These are phyloP conservation scores for Leccinum variicolor DNA, from an alignment of 768 basidiomycete species.

Conservation along the genomic window DNA sequence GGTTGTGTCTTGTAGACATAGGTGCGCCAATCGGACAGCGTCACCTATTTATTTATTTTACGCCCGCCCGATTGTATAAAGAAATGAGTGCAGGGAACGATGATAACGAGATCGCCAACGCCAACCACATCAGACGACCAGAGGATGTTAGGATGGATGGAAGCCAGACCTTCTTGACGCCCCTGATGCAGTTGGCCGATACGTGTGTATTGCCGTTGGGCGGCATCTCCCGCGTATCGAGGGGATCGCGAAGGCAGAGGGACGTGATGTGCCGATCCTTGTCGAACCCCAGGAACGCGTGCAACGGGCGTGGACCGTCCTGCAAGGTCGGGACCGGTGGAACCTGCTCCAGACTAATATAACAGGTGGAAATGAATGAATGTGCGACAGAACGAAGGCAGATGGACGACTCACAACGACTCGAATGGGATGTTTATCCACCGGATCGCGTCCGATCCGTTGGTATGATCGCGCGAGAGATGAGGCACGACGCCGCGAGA, in stretches of 20 bases:
- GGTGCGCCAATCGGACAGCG: conserved; percentile 50
- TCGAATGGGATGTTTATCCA: conserved; percentile 78
- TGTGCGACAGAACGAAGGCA: not conserved
- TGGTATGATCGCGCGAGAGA: conserved; percentile 60
- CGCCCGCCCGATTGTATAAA: not conserved
- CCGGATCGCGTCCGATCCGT: conserved; percentile 43
- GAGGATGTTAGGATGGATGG: not conserved
- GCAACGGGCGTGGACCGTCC: conserved; percentile 51
- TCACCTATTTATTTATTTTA: conserved; percentile 39
- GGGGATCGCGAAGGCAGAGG: conserved; percentile 63
- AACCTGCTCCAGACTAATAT: conserved; percentile 53
- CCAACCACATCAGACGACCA: not conserved
- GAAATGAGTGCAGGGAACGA: not conserved
- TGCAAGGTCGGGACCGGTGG: conserved; percentile 68
- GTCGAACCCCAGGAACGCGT: conserved; percentile 59
- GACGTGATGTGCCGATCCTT: conserved; percentile 49
- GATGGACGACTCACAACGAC: conserved; percentile 61
- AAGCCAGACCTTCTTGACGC: conserved; percentile 62
- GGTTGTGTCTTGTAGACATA: conserved; percentile 55
- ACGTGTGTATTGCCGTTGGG: conserved; percentile 62
- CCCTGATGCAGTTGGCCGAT: conserved; percentile 57
- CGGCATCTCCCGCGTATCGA: conserved; percentile 65
- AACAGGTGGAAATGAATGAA: not conserved
- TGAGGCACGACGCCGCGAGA: conserved; percentile 76
- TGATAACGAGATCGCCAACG: not conserved